These are phyloP conservation scores for Talaromyces borbonicus DNA, from an alignment of 495 filamentous ascomycete species.

Conservation along the genomic window DNA sequence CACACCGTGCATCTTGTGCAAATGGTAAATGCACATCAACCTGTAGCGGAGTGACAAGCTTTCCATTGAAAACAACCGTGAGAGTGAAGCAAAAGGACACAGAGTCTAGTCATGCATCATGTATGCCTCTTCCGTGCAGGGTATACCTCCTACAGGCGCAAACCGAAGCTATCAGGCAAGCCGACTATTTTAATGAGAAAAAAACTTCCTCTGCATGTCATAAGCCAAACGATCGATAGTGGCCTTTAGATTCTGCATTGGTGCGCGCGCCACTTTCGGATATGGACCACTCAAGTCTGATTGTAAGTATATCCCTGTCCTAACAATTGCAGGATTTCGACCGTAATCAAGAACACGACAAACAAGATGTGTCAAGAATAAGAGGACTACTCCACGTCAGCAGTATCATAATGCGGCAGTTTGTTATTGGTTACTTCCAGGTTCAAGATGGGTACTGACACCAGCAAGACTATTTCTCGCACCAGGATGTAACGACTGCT, in stretches of 20 bases:
- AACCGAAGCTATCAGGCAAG: not conserved
- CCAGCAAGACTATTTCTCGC: not conserved
- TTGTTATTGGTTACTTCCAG: constrained; percentile 2
- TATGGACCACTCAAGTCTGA: not conserved
- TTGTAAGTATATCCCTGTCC: not conserved
- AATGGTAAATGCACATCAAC: no score
- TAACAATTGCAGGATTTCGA: constrained; percentile 1
- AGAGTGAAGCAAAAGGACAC: no score
- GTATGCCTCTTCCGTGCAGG: no score
- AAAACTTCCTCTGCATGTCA: no score
- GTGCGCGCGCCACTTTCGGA: constrained; percentile 1
- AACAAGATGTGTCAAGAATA: not conserved
- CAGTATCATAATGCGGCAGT: constrained; percentile 4
- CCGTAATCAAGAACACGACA: not conserved
- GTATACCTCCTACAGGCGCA: not conserved
- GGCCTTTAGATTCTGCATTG: not conserved
- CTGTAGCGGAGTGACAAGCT: no score
- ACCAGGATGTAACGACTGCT: not conserved
- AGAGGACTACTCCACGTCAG: constrained; percentile 4
- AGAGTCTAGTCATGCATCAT: no score
- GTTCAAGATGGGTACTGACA: not conserved
- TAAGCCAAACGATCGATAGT: not conserved
- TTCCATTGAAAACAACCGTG: no score
- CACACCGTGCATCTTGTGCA: no score
- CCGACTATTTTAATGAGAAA: not conserved